phyloP scores from a whole-genome alignment of 2,329 filamentous ascomycete genomes.

The Colletotrichum limetticola region DNA sequence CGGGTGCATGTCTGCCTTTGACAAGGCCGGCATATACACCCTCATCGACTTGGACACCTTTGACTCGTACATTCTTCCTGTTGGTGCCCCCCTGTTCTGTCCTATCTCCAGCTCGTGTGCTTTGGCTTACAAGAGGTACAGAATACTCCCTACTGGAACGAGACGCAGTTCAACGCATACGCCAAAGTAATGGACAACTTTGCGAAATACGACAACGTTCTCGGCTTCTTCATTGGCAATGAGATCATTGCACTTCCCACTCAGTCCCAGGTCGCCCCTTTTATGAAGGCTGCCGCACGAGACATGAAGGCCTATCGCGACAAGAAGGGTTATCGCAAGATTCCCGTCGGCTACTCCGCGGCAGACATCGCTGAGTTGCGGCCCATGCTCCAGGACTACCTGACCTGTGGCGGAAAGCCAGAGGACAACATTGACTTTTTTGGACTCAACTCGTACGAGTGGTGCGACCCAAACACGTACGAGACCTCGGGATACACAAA shows the following conservation, averaged over 20 bases:
- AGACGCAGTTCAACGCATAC: conserved; percentile 76
- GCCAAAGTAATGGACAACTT: conserved; percentile 81
- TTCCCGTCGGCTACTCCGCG: conserved; percentile 88
- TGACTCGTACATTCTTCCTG: conserved; percentile 73
- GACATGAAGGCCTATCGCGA: conserved; percentile 87
- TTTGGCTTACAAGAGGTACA: conserved; percentile 42
- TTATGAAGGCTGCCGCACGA: conserved; percentile 82
- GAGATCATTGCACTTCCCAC: conserved; percentile 78
- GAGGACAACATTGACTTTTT: conserved; percentile 85
- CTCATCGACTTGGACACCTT: conserved; percentile 87
- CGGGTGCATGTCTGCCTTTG: conserved; percentile 84
- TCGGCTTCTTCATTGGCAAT: conserved; percentile 89
- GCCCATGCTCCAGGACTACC: conserved; percentile 74
- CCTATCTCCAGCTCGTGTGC: neutral
- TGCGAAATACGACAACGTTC: conserved; percentile 79
- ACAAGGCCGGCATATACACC: conserved; percentile 83
- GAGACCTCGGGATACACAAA: conserved; percentile 73
- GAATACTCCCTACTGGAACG: conserved; percentile 75
- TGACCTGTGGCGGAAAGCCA: conserved; percentile 79
- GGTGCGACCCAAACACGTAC: conserved; percentile 73
- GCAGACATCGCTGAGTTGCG: conserved; percentile 80
- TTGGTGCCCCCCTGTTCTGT: conserved; percentile 45
- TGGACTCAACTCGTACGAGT: conserved; percentile 86
- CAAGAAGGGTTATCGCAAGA: conserved; percentile 79
- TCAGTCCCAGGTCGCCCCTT: conserved; percentile 76